Base-by-base conservation (phyloP, 2,329 filamentous ascomycete species). In the Pseudocercospora eumusae region DNA sequence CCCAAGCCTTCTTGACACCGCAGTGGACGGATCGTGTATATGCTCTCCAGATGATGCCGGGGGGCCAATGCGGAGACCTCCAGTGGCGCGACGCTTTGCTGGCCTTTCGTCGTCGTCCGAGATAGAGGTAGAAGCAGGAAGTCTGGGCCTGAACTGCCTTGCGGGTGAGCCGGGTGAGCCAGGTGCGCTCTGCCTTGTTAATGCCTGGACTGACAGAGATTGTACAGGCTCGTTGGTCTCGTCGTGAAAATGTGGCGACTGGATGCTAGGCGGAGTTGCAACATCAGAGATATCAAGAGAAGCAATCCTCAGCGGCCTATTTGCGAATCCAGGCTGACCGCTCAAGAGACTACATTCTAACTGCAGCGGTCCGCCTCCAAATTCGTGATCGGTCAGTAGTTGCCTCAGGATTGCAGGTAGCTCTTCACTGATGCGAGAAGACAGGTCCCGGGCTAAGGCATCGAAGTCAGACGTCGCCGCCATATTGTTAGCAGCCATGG, bases 11-110 rank as follows among this genome's bases (percentile, higher is more conserved):
- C 66, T 62, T 20, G 57, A 63, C 27, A 67, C 59, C 7, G 60
- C 62, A 18, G 49, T 52, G 49, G 47, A 25, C 4, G 25, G 20
- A 25, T 52, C 25, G 10, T 31, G 47, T 11, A 18, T 5, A 40
- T 52, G 45, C 42, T 31, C 42, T 36, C 36, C 33, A 18, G 27
- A 40, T 2, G 62, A 61, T n/a, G 69, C 61, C 5, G 58, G 40
- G 45, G 62, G 62, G 15, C 66, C 65, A 8, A 73, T 67, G 23
- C 71, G 71, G 11, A 76, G 64, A 21, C 73, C 71, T 28, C 74
- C 73, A 11, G 73, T 73, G 2, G 71, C 72, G 53, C 73, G 71
- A 10, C 73, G 69, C 58, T 71, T 71, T 20, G 88, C 89, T 7
- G 66, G 65, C 56, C 67, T 63, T 23, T 65, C 55, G 11, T 65